Evolutionary conservation across 352 stramenopile genomes (phyloP), one percentile per base, ranked within the genome.

Genomic region (Phytophthora pini): DNA sequence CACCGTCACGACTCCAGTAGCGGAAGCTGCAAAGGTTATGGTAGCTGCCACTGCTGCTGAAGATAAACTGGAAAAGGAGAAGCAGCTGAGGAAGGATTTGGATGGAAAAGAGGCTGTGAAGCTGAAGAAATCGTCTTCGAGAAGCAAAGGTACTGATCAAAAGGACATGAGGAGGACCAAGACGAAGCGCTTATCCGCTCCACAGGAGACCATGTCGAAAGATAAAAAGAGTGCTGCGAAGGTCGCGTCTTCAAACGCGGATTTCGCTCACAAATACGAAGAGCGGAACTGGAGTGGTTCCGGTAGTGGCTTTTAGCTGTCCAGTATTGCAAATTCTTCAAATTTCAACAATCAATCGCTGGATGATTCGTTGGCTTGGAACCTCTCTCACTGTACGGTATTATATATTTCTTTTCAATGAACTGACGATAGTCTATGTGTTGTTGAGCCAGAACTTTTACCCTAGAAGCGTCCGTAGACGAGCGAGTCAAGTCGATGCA

Each of bases 401-500:
- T 13, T 36, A 13, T 36, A 7, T 13, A 13, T 36, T 34, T 29
- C n/a, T 38, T 65, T 13, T 41, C 17, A 26, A 44, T 52, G 61
- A 59, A 60, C 46, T 43, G 13, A 43, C 31, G 31, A 36, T 36
- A 36, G 31, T 36, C 31, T 36, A 36, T 36, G 31, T 36, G 31
- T 36, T 36, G 31, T 12, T 7, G 10, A 36, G 9, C 8, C 31
- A 36, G 31, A 36, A 36, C 31, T 36, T 36, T 4, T 36, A 36
- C 31, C 31, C 46, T 76, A 91, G 69, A 94, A 92, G 2, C 83
- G 82, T 1, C 83, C 83, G 56, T 93, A 92, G 40, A 93, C 82
- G 24, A 93, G 74, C 13, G 82, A 86, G 53, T 93, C 84, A 36
- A 92, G 77, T 4, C 86, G 82, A 65, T 90, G 82, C 8, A 94